Evolutionary conservation across 371 early-diverging fungal genomes (phyloP).

Genomic region (Umbelopsis sp.): DNA sequence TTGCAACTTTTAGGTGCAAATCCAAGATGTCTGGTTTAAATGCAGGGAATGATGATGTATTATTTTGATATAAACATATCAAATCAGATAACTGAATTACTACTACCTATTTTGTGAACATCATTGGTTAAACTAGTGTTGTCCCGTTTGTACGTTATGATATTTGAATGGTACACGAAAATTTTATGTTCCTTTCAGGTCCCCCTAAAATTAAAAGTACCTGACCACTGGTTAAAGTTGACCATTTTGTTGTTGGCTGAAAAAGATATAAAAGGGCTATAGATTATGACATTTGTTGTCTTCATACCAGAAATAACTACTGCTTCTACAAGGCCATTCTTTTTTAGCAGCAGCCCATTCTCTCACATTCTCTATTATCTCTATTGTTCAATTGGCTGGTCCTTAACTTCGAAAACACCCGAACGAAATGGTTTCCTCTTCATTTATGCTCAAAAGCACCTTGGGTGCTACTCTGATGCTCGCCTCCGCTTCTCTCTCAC

Average conservation of each 20-base stretch:
- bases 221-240: neutral
- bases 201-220: neutral
- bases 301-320: neutral
- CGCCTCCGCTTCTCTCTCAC: constrained; percentile 8
- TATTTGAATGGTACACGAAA: neutral
- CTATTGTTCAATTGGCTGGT: constrained; percentile 10
- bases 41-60: no score
- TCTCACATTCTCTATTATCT: neutral
- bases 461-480: constrained; percentile 1
- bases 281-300: neutral
- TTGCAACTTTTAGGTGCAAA: no score
- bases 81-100: neutral
- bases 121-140: neutral
- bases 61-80: no score
- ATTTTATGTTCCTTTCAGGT: neutral
- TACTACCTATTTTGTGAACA: neutral
- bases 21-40: no score
- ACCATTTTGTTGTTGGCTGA: neutral
- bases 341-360: neutral
- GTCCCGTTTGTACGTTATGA: neutral
- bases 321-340: neutral
- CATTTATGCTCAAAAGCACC: neutral
- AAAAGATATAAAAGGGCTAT: neutral
- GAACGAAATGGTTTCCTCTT: constrained; percentile 1
- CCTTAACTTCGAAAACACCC: neutral